These are phyloP conservation scores for Cavenderia fasciculata DNA, from an alignment of 78 protist species.

Conservation along the genomic window DNA sequence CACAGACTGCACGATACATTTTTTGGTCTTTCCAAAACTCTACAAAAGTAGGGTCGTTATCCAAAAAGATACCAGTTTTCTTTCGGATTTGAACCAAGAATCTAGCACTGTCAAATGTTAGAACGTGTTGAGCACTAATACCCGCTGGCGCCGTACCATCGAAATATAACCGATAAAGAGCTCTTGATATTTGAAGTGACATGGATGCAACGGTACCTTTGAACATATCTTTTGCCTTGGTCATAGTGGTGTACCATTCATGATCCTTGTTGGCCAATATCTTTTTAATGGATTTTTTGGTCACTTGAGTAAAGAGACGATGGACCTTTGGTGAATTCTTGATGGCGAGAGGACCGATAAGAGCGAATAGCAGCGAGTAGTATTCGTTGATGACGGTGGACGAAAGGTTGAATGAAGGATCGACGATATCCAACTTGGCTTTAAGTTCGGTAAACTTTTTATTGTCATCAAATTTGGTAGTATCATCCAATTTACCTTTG, in stretches of 20 bases:
- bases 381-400: neutral
- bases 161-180: neutral
- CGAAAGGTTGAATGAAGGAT: conserved; percentile 5
- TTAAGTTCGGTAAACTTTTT: neutral
- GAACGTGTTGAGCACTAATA: neutral
- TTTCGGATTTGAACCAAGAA: neutral
- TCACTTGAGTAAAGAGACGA: neutral
- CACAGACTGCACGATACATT: neutral
- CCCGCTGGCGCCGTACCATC: neutral
- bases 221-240: neutral
- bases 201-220: neutral
- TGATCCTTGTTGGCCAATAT: neutral
- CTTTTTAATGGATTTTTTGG: neutral
- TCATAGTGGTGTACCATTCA: neutral
- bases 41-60: neutral
- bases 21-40: neutral
- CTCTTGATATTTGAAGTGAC: neutral
- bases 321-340: neutral
- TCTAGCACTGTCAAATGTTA: conserved; percentile 6
- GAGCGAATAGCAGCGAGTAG: neutral
- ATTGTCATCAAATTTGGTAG: neutral
- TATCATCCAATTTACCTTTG: neutral
- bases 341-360: neutral
- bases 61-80: neutral
- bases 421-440: neutral